Conservation (phyloP, 805 yeast species). For the Kodamaea restingae region DNA sequence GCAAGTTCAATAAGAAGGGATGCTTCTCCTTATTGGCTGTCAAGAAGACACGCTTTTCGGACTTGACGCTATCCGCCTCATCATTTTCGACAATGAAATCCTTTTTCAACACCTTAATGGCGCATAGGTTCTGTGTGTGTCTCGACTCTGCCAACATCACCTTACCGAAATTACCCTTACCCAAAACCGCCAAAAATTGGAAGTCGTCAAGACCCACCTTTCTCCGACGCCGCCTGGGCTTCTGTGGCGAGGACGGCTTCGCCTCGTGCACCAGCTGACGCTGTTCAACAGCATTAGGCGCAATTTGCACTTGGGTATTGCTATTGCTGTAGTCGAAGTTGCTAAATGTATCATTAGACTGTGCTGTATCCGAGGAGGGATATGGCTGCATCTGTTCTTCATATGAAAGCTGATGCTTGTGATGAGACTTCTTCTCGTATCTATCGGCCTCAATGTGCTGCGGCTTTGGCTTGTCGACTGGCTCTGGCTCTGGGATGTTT, state of each 20-base stretch:
- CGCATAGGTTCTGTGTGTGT: slow-evolving; percentile 76
- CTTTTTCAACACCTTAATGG: slow-evolving; percentile 93
- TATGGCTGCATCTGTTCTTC: no score
- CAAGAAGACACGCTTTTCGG: slow-evolving; percentile 88
- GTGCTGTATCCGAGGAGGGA: slow-evolving; percentile 7
- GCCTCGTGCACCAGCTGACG: slow-evolving; percentile 5
- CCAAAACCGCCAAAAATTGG: slow-evolving; percentile 88
- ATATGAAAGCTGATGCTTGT: slow-evolving; percentile 9
- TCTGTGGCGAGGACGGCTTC: slow-evolving; percentile 11
- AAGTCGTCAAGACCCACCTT: slow-evolving; percentile 93
- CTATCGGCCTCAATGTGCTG: slow-evolving; percentile 2
- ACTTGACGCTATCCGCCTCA: slow-evolving; percentile 90
- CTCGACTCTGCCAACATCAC: slow-evolving; percentile 96
- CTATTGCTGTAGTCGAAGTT: slow-evolving; percentile 28
- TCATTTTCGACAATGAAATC: slow-evolving; percentile 93
- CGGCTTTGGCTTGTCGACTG: no score
- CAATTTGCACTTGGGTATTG: slow-evolving; percentile 15
- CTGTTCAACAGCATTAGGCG: slow-evolving; percentile 10
- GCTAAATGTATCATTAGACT: slow-evolving; percentile 12
- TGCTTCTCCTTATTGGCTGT: slow-evolving; percentile 83
- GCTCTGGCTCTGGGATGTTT: no score
- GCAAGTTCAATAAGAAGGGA: slow-evolving; percentile 87
- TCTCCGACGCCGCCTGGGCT: slow-evolving; percentile 45
- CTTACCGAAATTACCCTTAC: slow-evolving; percentile 98
- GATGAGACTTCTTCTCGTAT: slow-evolving; percentile 9